Evolutionary conservation across 345 rosid species (phyloP).

Genomic region (Euphorbia lathyris): DNA sequence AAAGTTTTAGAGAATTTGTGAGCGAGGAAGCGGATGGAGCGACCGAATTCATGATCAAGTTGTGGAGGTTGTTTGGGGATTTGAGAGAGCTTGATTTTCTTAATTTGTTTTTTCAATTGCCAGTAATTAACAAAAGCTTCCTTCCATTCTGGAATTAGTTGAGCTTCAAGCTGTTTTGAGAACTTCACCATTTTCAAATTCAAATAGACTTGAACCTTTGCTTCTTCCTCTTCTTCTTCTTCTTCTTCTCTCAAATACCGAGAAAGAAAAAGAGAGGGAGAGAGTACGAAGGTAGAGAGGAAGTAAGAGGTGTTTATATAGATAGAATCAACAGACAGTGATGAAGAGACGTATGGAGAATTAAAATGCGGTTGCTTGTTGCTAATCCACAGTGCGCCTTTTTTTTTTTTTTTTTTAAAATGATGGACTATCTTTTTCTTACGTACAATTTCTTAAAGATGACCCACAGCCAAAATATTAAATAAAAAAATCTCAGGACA

Average conservation of each 20-base stretch:
- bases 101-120: constrained; percentile 81
- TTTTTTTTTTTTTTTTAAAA: background rate
- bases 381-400: constrained; percentile 4
- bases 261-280: background rate
- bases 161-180: constrained; percentile 95
- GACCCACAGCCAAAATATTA: background rate
- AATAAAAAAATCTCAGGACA: no score
- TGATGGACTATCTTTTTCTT: background rate
- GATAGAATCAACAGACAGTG: constrained; percentile 13
- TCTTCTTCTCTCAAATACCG: background rate
- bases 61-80: constrained; percentile 40
- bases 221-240: constrained; percentile 9
- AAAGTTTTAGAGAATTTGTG: constrained; percentile 27
- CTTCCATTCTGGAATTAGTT: constrained; percentile 96
- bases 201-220: no score
- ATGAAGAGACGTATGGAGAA: constrained; percentile 21
- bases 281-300: constrained; percentile 21
- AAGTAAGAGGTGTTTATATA: constrained; percentile 36
- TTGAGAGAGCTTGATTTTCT: constrained; percentile 62
- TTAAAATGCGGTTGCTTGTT: constrained; percentile 23
- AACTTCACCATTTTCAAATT: constrained; percentile 79
- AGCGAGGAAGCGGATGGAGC: constrained; percentile 53
- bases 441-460: background rate
- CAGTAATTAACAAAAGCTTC: constrained; percentile 91
- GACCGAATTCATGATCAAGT: constrained; percentile 36